These are phyloP conservation scores for Neonothopanus nambi DNA, from an alignment of 1,284 basidiomycete species.

Conservation along the genomic window DNA sequence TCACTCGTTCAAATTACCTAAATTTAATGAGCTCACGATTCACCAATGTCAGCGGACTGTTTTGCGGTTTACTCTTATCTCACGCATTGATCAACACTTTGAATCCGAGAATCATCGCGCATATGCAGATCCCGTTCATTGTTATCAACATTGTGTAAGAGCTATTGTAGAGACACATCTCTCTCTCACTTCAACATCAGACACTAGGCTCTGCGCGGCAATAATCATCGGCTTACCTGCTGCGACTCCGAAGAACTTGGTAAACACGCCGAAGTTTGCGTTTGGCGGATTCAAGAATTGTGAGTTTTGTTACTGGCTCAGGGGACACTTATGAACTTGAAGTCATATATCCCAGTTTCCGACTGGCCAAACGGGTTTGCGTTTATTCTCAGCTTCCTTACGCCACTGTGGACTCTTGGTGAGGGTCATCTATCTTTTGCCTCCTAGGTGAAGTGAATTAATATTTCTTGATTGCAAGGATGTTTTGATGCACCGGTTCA, in stretches of 20 bases:
- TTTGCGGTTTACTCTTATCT: constrained; percentile 28
- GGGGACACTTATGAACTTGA: too few relatives aligned
- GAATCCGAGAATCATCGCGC: constrained; percentile 36
- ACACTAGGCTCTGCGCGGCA: constrained; percentile 36
- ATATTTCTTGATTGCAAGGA: constrained; percentile 24
- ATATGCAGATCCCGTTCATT: constrained; percentile 32
- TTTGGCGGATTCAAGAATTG: constrained; percentile 37
- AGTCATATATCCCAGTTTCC: constrained; percentile 32
- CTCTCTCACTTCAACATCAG: neutral
- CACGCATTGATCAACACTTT: constrained; percentile 43
- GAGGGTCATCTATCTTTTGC: neutral
- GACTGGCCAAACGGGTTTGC: constrained; percentile 50
- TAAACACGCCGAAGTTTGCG: constrained; percentile 42
- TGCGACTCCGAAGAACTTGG: constrained; percentile 42
- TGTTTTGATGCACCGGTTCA: constrained; percentile 48
- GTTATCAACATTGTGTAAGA: constrained; percentile 33
- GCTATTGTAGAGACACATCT: neutral
- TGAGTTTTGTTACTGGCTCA: constrained; percentile 16
- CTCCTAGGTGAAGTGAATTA: neutral
- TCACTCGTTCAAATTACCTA: too few relatives aligned
- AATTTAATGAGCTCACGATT: too few relatives aligned
- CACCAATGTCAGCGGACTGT: constrained; percentile 29
- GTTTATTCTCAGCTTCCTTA: constrained; percentile 50
- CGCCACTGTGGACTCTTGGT: constrained; percentile 49
- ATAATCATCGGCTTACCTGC: constrained; percentile 50